Conservation (phyloP, 176 grass and related monocot genomes). For the Carex pumila region DNA sequence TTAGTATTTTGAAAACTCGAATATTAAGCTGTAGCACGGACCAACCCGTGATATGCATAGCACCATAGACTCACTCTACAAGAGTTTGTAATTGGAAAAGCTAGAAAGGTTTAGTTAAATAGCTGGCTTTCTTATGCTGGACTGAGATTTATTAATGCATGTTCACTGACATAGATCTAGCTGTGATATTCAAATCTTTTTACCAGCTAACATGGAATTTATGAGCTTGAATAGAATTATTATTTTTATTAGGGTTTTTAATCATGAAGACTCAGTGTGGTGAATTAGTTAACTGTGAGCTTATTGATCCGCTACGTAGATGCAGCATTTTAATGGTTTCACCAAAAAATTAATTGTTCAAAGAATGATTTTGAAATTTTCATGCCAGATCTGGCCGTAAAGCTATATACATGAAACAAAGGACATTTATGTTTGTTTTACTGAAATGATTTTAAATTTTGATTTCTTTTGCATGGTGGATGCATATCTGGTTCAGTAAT, state of each 20-base stretch:
- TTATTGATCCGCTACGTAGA: neutral
- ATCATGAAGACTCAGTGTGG: neutral
- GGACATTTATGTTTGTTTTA: neutral
- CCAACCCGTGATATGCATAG: too few species aligned
- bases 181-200: neutral
- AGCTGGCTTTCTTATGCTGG: neutral
- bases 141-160: neutral
- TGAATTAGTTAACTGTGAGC: neutral
- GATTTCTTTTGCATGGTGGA: neutral
- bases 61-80: too few species aligned
- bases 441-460: neutral
- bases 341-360: neutral
- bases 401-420: neutral
- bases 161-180: neutral
- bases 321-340: neutral
- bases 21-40: too few species aligned
- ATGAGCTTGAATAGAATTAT: neutral
- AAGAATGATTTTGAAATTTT: neutral
- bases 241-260: neutral
- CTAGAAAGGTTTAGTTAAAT: neutral
- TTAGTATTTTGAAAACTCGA: too few species aligned
- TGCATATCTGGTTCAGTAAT: neutral
- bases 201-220: neutral
- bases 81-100: neutral
- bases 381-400: neutral